A percentile compares a stretch with the other conserved stretches of the same genome.
Evolutionary conservation across 179 eudicot genomes (phyloP).

Genomic region (Spergularia azorica): DNA sequence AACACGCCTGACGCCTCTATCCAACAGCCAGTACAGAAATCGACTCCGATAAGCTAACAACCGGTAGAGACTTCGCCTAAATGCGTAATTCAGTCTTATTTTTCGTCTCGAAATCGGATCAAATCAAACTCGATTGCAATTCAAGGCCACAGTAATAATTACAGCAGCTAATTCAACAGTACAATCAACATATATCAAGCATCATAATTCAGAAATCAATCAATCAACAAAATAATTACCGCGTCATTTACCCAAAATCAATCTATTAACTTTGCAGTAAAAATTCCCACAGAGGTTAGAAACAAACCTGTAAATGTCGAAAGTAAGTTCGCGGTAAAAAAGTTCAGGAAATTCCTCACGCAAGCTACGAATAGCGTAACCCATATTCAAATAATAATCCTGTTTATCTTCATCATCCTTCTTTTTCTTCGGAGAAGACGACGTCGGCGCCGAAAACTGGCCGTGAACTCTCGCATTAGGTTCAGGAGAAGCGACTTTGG

Average conservation of each 20-base stretch:
- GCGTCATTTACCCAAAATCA: too few species aligned
- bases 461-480: constrained; percentile 30
- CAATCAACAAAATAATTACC: too few species aligned
- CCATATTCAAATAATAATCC: constrained; percentile 70
- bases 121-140: background rate
- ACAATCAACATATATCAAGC: too few species aligned
- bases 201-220: background rate
- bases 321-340: constrained; percentile 64
- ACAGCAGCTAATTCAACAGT: background rate
- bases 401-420: constrained; percentile 57
- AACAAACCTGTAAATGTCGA: constrained; percentile 89
- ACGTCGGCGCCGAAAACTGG: constrained; percentile 52
- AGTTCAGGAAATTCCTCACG: constrained; percentile 79
- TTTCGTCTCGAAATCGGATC: background rate
- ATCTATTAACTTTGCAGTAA: too few species aligned
- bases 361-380: constrained; percentile 83
- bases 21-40: background rate
- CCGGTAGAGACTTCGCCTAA: too few species aligned
- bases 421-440: constrained; percentile 40
- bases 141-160: background rate
- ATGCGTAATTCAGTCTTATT: background rate
- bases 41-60: background rate
- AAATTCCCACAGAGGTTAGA: too few species aligned
- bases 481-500: constrained; percentile 36
- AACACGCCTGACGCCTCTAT: background rate